Base-by-base conservation (phyloP, 331 rosid genomes). In the Cydonia oblonga region DNA sequence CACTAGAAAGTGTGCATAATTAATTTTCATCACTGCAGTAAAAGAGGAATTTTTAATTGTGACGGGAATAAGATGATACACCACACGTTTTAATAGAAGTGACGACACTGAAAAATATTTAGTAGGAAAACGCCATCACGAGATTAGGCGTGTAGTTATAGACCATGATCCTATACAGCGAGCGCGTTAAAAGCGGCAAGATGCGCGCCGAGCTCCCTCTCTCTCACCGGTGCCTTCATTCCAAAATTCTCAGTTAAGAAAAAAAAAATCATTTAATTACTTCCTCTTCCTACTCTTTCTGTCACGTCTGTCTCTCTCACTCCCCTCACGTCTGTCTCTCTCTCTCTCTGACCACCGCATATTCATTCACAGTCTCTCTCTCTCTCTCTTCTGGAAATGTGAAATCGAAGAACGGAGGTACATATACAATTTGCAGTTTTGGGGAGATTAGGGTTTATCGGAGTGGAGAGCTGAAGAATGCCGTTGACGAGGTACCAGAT, bases 401-500 rank as follows among this genome's bases (percentile, higher is more conserved):
- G 77, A 80, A 80, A 66, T 53, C 26, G 65, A 78, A 65, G 7
- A 60, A 28, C 23, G 16, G 61, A 18, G 58, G 18, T 53, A 28
- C 61, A 49, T 18, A 13, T 49, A 42, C 15, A 44, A 35, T 20
- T 5, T 62, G 70, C 24, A 11, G 25, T 46, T 25, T 71, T 66
- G n/a, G 57, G 29, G 54, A n/a, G 66, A 32, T 30, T 75, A 61
- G 81, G 80, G 80, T 33, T 66, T 77, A 54, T 4, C 11, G 9
- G 10, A 79, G 65, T 25, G 35, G 57, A 74, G 14, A 61, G 14
- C 60, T 2, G 75, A 71, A 80, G 72, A 86, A 96, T 96, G 99
- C 99, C 99, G 73, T 76, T 96, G 54, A 79, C 90, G 4, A 84
- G 96, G 80, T 88, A 87, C 83, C 86, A 78, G 80, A 79, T 91